Evolutionary conservation across 495 filamentous ascomycete species (phyloP).

Genomic region (Aspergillus sclerotioniger): DNA sequence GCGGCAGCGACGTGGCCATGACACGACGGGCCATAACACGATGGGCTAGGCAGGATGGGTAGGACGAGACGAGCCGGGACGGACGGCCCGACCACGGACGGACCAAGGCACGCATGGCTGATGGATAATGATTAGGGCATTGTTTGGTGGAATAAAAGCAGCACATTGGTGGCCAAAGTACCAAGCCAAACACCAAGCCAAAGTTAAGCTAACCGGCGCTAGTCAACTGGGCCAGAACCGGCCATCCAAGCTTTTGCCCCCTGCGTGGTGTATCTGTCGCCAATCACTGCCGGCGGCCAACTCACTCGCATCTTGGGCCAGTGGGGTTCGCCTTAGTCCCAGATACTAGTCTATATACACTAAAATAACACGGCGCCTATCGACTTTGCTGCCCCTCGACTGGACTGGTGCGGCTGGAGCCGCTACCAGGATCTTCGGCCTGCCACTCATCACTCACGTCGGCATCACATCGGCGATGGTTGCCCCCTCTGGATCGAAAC

Average conservation of each 20-base stretch:
- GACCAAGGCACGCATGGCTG: no score
- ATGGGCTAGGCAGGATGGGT: no score
- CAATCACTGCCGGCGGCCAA: neutral
- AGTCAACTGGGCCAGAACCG: neutral
- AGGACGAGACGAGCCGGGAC: no score
- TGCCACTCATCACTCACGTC: neutral
- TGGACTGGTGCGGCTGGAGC: no score
- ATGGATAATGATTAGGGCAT: no score
- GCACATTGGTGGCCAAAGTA: no score
- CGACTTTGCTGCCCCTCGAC: no score
- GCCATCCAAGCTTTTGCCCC: neutral
- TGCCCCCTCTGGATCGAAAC: conserved; percentile 10
- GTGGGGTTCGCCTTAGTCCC: neutral
- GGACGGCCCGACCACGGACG: no score
- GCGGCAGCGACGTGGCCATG: neutral
- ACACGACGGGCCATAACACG: neutral
- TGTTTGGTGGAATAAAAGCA: no score
- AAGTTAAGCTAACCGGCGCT: neutral
- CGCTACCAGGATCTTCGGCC: neutral
- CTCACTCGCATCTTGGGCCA: neutral
- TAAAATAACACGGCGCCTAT: no score
- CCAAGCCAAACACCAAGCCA: neutral
- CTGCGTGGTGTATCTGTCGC: neutral
- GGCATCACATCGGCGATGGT: conserved; percentile 12
- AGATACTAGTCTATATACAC: neutral